phyloP scores from a whole-genome alignment of 371 early-diverging fungal genomes.

The Mucor racemosus region DNA sequence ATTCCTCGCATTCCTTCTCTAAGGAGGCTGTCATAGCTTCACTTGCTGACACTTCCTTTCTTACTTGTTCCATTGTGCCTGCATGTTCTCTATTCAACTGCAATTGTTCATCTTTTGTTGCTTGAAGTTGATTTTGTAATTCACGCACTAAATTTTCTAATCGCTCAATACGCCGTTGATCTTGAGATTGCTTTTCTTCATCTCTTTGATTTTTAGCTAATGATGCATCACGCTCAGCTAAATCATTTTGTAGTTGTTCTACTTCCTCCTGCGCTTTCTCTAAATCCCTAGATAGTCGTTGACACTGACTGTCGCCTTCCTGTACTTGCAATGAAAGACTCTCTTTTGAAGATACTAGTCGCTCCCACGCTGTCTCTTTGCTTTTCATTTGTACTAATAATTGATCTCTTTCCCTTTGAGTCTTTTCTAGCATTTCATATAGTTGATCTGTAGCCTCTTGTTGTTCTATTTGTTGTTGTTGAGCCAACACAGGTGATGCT shows the following conservation, averaged over 20 bases:
- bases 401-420: slow-evolving; percentile 33
- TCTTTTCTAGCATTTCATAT: slow-evolving; percentile 41
- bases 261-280: slow-evolving; percentile 10
- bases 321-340: slow-evolving; percentile 42
- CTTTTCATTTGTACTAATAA: slow-evolving; percentile 33
- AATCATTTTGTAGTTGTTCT: slow-evolving; percentile 4
- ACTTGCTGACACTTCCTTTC: slow-evolving; percentile 29
- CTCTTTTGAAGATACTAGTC: slow-evolving; percentile 46
- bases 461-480: slow-evolving; percentile 12
- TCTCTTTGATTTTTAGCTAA: slow-evolving; percentile 31
- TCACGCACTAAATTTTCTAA: slow-evolving; percentile 37
- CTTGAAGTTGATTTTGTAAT: slow-evolving; percentile 30
- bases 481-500: background rate
- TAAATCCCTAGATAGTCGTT: slow-evolving; percentile 25
- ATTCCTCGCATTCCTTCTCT: slow-evolving; percentile 48
- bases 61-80: slow-evolving; percentile 33
- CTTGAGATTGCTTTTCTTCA: slow-evolving; percentile 34
- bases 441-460: slow-evolving; percentile 24
- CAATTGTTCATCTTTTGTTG: slow-evolving; percentile 10
- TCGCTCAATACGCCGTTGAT: slow-evolving; percentile 39
- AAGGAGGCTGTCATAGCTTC: slow-evolving; percentile 37
- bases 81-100: slow-evolving; percentile 36
- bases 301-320: slow-evolving; percentile 30
- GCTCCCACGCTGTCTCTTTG: slow-evolving; percentile 51
- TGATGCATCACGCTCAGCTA: slow-evolving; percentile 25